Base-by-base conservation (phyloP, 345 rosid species). In the Eucalyptus grandis region DNA sequence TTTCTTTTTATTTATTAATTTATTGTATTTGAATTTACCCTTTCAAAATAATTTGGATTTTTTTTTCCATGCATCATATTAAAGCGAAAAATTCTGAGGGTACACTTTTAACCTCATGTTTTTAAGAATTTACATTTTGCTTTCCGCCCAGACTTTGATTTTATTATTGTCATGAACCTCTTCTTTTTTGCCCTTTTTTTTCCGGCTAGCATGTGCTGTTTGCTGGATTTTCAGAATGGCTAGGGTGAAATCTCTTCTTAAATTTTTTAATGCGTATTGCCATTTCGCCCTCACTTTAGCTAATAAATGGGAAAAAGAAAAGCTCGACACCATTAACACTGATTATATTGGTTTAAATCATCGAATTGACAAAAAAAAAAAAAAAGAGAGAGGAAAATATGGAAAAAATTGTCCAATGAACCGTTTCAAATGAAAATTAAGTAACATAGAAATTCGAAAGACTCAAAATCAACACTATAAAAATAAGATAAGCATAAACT, bases 391-490 rank as follows among this genome's bases (percentile, higher is more conserved):
- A 40, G 24, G 56, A 53, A 53, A 53, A 19, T 19, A 8, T 21
- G 10, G 9, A 21, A 53, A 53, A 53, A 53, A 53, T 53, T 53
- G 58, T 21, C 58, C 58, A 21, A 8, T 5, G 5, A 53, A 53
- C 26, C 0, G 11, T 53, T 53, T 53, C 58, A 53, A 53, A 53
- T 53, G 58, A 53, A 53, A 21, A 53, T 19, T 8, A 8, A 53
- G 58, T 53, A 53, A 53, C 21, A 53, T 21, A 53, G 26, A 53
- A 53, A 53, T 53, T 53, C 5, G 58, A 1, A 53, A 53, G 58
- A 53, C 58, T 97, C 99, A 27, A 60, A 62, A 62, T 62, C 4
- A 1, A 40, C 31, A 30, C 69, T 30, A 3, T 11, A 6, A 27
- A 27, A 30, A 62, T 30, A 62, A 30, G 34, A 30, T 27, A 1